A percentile compares a stretch with the other conserved stretches of the same genome.
Evolutionary conservation across 2,329 filamentous ascomycete genomes (phyloP).

Genomic region (Aspergillus cejpii): DNA sequence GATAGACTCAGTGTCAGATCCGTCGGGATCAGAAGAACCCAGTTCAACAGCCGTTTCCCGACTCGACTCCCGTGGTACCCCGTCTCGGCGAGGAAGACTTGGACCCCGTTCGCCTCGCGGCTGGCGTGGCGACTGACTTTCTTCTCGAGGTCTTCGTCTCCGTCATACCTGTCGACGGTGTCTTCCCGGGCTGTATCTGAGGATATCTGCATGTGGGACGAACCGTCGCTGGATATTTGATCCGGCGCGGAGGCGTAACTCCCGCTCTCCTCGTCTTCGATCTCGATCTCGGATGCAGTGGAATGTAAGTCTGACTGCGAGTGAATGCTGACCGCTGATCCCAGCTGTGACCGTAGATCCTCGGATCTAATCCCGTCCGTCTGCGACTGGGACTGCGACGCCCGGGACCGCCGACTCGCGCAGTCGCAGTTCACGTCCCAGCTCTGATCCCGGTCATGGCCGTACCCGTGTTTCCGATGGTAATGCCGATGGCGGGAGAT

Average conservation of each 20-base stretch:
- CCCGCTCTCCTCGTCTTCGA: neutral
- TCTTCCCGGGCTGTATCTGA: too few relatives aligned
- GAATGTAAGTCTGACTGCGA: neutral
- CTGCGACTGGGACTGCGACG: neutral
- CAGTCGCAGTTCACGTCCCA: neutral
- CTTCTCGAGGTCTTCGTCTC: slow-evolving; percentile 9
- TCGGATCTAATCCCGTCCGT: neutral
- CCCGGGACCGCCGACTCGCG: neutral
- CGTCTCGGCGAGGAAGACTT: slow-evolving; percentile 45
- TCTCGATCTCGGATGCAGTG: neutral
- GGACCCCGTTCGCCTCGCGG: slow-evolving; percentile 1
- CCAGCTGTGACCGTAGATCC: neutral
- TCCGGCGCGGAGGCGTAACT: neutral
- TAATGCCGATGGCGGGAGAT: neutral
- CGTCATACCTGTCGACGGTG: neutral
- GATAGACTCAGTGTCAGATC: slow-evolving; percentile 77
- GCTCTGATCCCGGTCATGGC: neutral
- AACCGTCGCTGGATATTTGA: neutral
- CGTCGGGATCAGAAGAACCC: slow-evolving; percentile 73
- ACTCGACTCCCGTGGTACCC: slow-evolving; percentile 61
- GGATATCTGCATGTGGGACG: too few relatives aligned
- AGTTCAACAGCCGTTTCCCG: slow-evolving; percentile 63
- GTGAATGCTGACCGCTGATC: neutral
- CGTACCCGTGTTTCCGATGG: slow-evolving; percentile 1
- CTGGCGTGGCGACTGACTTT: slow-evolving; percentile 6